Conservation (phyloP, 2,329 filamentous ascomycete genomes). For the Claviceps spartinae region DNA sequence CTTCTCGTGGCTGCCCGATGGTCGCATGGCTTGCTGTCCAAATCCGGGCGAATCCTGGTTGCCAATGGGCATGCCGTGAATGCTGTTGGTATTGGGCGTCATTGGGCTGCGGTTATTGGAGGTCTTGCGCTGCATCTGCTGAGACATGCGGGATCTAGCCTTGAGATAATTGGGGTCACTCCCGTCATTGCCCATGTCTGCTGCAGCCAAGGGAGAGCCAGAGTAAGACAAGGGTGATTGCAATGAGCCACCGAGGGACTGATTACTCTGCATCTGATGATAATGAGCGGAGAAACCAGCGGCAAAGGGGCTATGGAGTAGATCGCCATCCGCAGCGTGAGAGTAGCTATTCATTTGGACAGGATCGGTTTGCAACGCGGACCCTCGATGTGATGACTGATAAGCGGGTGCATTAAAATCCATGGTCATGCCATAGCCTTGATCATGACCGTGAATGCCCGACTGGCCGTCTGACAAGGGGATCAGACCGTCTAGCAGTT, state of each 20-base stretch:
- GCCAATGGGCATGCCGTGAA: conserved; percentile 57
- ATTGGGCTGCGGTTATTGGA: conserved; percentile 68
- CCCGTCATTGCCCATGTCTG: conserved; percentile 35
- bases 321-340: conserved; percentile 80
- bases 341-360: conserved; percentile 70
- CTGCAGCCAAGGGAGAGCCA: conserved; percentile 26
- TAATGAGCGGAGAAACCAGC: conserved; percentile 72
- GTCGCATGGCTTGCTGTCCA: conserved; percentile 64
- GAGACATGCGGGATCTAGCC: conserved; percentile 45
- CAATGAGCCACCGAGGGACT: conserved; percentile 39
- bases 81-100: conserved; percentile 71
- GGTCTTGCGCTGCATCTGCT: conserved; percentile 56
- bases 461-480: conserved; percentile 39
- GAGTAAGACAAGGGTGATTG: conserved; percentile 28
- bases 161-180: conserved; percentile 46
- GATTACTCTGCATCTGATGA: conserved; percentile 49
- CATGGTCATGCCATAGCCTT: conserved; percentile 48
- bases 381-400: conserved; percentile 38
- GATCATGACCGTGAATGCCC: conserved; percentile 37
- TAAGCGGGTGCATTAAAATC: conserved; percentile 42
- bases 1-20: conserved; percentile 59
- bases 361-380: conserved; percentile 48
- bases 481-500: conserved; percentile 63
- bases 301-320: conserved; percentile 82
- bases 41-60: conserved; percentile 57